phyloP scores from a whole-genome alignment of 768 basidiomycete species.

The Trametes cinnabarina region DNA sequence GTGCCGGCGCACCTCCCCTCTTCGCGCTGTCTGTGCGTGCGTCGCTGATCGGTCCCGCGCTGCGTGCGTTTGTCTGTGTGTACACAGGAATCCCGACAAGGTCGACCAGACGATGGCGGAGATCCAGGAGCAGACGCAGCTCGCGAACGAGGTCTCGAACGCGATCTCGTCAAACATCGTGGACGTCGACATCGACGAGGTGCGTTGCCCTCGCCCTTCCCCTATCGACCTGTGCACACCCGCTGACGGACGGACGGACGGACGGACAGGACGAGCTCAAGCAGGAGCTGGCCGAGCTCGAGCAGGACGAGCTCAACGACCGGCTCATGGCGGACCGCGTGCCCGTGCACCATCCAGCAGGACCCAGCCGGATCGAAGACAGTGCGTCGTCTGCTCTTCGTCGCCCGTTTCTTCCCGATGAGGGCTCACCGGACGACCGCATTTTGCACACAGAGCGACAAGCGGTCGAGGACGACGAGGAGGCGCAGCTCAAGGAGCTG shows the following conservation, averaged over 20 bases:
- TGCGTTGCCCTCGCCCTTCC: slow-evolving; percentile 32
- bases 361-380: slow-evolving; percentile 45
- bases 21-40: not conserved
- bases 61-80: not conserved
- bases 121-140: slow-evolving; percentile 86
- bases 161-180: slow-evolving; percentile 74
- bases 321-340: slow-evolving; percentile 85
- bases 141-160: slow-evolving; percentile 90
- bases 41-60: not conserved
- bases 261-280: slow-evolving; percentile 68
- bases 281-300: slow-evolving; percentile 79
- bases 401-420: no score
- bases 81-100: slow-evolving; percentile 75
- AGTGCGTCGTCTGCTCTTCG: slow-evolving; percentile 39
- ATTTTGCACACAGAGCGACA: slow-evolving; percentile 30
- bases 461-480: slow-evolving; percentile 86
- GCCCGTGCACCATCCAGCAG: slow-evolving; percentile 79
- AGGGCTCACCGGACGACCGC: not conserved
- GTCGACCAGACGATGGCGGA: slow-evolving; percentile 87
- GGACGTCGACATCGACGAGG: slow-evolving; percentile 69
- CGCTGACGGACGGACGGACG: not conserved
- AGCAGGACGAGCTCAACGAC: slow-evolving; percentile 85
- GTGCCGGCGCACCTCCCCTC: no score
- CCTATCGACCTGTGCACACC: not conserved
- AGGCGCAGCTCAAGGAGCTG: slow-evolving; percentile 80